Evolutionary conservation across 2,329 filamentous ascomycete genomes (phyloP).

Genomic region (Plectosphaerella sp.): DNA sequence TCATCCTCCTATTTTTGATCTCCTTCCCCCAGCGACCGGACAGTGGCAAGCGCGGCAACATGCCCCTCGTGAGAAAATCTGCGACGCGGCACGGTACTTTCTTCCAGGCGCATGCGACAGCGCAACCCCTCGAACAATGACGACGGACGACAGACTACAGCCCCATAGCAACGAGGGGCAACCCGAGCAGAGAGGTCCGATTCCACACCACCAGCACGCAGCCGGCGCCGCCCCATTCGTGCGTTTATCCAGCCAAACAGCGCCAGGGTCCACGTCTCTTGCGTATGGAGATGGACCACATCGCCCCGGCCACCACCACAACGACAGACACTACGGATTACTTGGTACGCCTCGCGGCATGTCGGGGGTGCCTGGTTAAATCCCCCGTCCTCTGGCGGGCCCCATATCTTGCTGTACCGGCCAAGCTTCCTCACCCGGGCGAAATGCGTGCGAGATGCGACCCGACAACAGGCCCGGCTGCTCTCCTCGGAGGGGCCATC

Average conservation of each 20-base stretch:
- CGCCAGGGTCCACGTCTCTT: not conserved
- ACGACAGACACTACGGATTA: too few species aligned
- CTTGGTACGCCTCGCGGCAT: not conserved
- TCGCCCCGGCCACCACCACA: not conserved
- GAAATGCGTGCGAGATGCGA: not conserved
- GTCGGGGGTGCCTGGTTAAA: not conserved
- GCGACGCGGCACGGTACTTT: too few species aligned
- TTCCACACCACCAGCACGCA: not conserved
- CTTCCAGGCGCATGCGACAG: too few species aligned
- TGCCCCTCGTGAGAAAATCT: too few species aligned
- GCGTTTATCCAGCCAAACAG: conserved; percentile 9
- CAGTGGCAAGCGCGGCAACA: too few species aligned
- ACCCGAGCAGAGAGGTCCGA: not conserved
- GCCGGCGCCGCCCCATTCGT: conserved; percentile 9
- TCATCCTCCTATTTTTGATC: too few species aligned
- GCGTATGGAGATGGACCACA: not conserved
- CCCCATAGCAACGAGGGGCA: too few species aligned
- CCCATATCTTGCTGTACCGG: not conserved
- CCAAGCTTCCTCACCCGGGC: not conserved
- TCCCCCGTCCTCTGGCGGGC: not conserved
- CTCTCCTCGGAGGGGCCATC: too few species aligned
- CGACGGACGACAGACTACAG: not conserved
- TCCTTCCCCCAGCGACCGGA: too few species aligned
- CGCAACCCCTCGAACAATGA: too few species aligned
- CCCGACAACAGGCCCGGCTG: not conserved